Percentiles rank a stretch among this genome's conserved stretches.
These are phyloP conservation scores for Botrytis cinerea DNA, from an alignment of 2,329 filamentous ascomycete genomes.

Conservation along the genomic window DNA sequence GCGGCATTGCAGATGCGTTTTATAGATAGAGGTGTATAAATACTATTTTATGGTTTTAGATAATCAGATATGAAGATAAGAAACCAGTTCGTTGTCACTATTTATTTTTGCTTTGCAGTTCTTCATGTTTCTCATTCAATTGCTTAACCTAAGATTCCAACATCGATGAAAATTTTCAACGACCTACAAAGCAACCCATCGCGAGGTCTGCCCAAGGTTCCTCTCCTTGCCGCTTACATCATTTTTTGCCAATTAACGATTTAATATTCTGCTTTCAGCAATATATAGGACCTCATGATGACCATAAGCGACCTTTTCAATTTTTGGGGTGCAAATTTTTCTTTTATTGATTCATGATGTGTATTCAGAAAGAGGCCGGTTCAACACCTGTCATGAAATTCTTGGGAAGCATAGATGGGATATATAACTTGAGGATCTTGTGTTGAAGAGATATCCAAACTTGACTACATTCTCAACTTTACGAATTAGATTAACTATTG, in stretches of 20 bases:
- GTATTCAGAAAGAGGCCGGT: neutral
- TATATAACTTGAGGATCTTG: neutral
- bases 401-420: neutral
- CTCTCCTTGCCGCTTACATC: neutral
- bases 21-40: neutral
- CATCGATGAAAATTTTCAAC: neutral
- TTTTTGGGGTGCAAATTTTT: neutral
- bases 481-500: neutral
- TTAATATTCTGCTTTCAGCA: neutral
- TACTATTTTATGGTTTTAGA: neutral
- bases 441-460: neutral
- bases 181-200: neutral
- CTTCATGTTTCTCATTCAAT: neutral
- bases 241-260: neutral
- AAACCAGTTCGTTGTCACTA: neutral
- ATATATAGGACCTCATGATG: neutral
- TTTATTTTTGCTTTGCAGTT: neutral
- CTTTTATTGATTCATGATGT: constrained; percentile 2
- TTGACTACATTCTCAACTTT: neutral
- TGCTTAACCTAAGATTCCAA: neutral
- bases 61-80: neutral
- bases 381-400: neutral
- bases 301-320: neutral
- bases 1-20: neutral
- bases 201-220: too few relatives aligned